A percentile compares a stretch with the other conserved stretches of the same genome.
These are phyloP conservation scores for Tubosaeta brunneosetosa DNA, from an alignment of 768 basidiomycete genomes.

Conservation along the genomic window DNA sequence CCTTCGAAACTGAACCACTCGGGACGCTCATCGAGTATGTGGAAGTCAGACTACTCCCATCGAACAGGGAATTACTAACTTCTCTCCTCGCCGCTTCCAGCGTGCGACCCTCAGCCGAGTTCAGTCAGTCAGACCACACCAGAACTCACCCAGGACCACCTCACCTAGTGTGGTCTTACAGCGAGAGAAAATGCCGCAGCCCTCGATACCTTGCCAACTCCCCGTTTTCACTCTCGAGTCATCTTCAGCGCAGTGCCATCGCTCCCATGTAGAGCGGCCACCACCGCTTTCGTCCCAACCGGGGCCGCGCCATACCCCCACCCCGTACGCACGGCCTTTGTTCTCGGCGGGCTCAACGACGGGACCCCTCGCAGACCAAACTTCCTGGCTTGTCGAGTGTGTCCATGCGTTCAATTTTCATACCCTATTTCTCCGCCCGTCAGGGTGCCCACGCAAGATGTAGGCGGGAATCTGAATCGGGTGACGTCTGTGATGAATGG, in stretches of 20 bases:
- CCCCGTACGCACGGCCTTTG: slow-evolving; percentile 69
- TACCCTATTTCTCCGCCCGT: slow-evolving; percentile 55
- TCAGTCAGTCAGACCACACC: slow-evolving; percentile 56
- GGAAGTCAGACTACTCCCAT: no score
- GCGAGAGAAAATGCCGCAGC: slow-evolving; percentile 41
- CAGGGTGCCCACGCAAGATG: slow-evolving; percentile 29
- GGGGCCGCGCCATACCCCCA: slow-evolving; percentile 8
- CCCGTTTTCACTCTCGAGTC: slow-evolving; percentile 37
- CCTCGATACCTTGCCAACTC: slow-evolving; percentile 46
- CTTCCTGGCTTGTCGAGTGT: slow-evolving; percentile 57
- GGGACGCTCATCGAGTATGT: no score
- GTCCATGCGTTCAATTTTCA: slow-evolving; percentile 47
- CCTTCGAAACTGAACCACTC: no score
- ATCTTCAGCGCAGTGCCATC: slow-evolving; percentile 33
- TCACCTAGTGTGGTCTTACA: slow-evolving; percentile 59
- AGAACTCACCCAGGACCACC: slow-evolving; percentile 81
- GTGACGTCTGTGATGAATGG: slow-evolving; percentile 38
- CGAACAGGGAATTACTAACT: no score
- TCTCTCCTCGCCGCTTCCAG: neutral
- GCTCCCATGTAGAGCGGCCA: slow-evolving; percentile 36
- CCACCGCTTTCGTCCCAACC: slow-evolving; percentile 44
- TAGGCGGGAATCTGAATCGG: slow-evolving; percentile 21
- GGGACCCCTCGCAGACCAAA: slow-evolving; percentile 48
- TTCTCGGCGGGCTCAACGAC: slow-evolving; percentile 48
- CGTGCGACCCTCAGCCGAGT: neutral